These are phyloP conservation scores for Mycena sanguinolenta DNA, from an alignment of 768 basidiomycete species.

Conservation along the genomic window DNA sequence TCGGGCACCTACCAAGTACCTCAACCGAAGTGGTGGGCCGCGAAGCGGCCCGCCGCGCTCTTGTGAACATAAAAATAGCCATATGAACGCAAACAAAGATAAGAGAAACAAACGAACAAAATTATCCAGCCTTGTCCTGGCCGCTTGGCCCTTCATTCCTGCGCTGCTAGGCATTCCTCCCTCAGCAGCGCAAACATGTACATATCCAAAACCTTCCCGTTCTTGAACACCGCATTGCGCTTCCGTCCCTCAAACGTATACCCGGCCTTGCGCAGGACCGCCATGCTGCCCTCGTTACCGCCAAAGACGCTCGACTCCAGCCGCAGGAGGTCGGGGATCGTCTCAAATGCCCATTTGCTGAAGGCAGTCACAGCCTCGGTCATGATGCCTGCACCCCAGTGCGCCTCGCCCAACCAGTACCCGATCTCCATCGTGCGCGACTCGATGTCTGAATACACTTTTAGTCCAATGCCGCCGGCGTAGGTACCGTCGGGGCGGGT, in stretches of 20 bases:
- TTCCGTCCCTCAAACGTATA: too few species aligned
- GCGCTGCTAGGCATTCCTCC: constrained; percentile 12
- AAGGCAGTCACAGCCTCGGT: constrained; percentile 11
- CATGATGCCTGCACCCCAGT: constrained; percentile 19
- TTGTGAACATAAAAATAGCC: too few species aligned
- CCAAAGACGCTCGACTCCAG: too few species aligned
- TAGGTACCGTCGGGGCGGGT: constrained; percentile 14
- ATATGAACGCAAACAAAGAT: too few species aligned
- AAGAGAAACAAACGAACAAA: too few species aligned
- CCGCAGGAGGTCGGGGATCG: too few species aligned
- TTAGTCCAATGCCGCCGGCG: constrained; percentile 9
- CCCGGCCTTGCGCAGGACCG: too few species aligned
- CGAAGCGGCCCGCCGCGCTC: too few species aligned
- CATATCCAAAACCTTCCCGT: constrained; percentile 14
- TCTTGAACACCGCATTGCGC: constrained; percentile 22
- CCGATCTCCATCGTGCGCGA: constrained; percentile 20
- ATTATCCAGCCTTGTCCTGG: too few species aligned
- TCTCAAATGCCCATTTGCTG: constrained; percentile 19
- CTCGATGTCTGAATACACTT: constrained; percentile 6
- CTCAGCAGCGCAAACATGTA: constrained; percentile 13
- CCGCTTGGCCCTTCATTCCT: background rate
- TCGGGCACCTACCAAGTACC: too few species aligned
- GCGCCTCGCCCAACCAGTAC: constrained; percentile 16
- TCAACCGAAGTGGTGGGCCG: too few species aligned
- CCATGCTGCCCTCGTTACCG: too few species aligned